Base-by-base conservation (phyloP, 176 grass and related monocot genomes). In the Urochloa ruziziensis region DNA sequence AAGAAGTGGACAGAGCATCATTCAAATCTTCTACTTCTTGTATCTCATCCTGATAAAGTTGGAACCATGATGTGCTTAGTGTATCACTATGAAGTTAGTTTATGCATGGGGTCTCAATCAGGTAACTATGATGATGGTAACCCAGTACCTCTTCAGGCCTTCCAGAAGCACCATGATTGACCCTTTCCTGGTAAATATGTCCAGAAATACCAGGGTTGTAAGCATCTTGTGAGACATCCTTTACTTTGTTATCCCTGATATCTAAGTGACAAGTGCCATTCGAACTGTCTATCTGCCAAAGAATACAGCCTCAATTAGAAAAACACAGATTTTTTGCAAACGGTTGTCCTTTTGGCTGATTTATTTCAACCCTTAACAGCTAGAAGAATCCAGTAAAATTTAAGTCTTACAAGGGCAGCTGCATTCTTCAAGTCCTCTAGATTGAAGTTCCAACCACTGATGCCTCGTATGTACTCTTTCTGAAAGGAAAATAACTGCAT, bases 401-500 rank as follows among this genome's bases (percentile, higher is more conserved):
- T 30, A 56, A 65, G 67, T 66, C 95, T 85, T 96, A 99, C 96
- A 89, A 95, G 91, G 62, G 96, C 89, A 83, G 93, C 93, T 80
- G 92, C 91, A 81, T 88, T 76, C 90, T 96, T 99, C 84, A 99
- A 92, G 36, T 99, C 96, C 67, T 99, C 96, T 56, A 99, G 73
- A 92, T 99, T 99, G 85, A 99, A 99, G 83, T 99, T 99, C 96
- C 96, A 99, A 70, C 93, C 96, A 86, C 96, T 99, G 71, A 99
- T 96, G 80, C 93, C 96, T 62, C 83, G 81, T 81, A 96, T 99
- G 84, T 99, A 99, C 83, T 96, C 89, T 94, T 84, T 92, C 96
- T 99, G 93, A 77, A 90, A 88, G 44, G 68, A 0, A 83, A 79
- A 62, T 88, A 42, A 71, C 35, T 72, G 43, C 32, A 37, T 82